Percentiles rank a stretch among this genome's conserved stretches.
phyloP scores from a whole-genome alignment of 2,329 filamentous ascomycete genomes.

The Metarhizium anisopliae region DNA sequence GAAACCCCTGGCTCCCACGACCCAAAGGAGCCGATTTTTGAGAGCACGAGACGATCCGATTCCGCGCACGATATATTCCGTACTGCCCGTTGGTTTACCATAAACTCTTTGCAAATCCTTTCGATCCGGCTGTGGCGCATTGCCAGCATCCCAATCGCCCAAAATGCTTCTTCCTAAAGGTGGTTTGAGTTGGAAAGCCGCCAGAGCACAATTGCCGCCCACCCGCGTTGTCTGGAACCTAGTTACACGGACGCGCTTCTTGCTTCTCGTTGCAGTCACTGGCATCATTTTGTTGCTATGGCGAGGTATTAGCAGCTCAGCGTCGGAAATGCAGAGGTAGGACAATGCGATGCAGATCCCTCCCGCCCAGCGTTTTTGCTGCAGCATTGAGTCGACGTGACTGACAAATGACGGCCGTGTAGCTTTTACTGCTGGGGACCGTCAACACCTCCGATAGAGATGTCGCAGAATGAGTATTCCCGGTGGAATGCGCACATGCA shows the following conservation, averaged over 20 bases:
- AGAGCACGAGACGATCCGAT: neutral
- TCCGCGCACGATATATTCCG: neutral
- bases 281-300: constrained; percentile 74
- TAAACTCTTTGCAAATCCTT: neutral
- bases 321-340: constrained; percentile 86
- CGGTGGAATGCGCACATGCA: constrained; percentile 83
- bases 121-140: constrained; percentile 2
- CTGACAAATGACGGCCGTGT: constrained; percentile 13
- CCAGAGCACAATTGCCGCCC: constrained; percentile 69
- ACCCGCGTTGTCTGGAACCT: constrained; percentile 62
- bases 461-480: constrained; percentile 83
- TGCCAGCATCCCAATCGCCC: constrained; percentile 12
- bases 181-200: constrained; percentile 86
- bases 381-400: neutral
- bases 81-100: neutral
- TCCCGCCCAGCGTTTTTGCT: neutral
- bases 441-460: constrained; percentile 89
- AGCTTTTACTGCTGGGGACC: constrained; percentile 98
- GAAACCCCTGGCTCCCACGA: neutral
- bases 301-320: constrained; percentile 72
- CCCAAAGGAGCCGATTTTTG: neutral
- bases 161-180: constrained; percentile 86
- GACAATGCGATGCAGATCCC: constrained; percentile 13
- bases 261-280: constrained; percentile 62
- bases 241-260: constrained; percentile 67